Evolutionary conservation across 495 filamentous ascomycete genomes (phyloP).

Genomic region (Cudoniella acicularis): DNA sequence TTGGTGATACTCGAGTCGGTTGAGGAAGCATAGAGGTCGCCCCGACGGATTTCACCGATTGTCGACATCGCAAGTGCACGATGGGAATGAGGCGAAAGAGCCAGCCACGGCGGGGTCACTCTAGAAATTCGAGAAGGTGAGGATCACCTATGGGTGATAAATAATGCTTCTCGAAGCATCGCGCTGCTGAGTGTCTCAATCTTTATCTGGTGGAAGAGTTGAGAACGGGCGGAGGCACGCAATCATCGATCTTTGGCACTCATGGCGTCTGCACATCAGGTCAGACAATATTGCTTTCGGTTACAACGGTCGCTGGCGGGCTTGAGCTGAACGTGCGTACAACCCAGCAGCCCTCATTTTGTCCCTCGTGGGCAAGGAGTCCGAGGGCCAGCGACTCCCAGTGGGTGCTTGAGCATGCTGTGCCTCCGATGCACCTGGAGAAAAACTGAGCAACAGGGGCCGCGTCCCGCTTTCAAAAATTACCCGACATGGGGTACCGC

Average conservation of each 20-base stretch:
- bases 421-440: slow-evolving; percentile 1
- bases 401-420: background rate
- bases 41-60: background rate
- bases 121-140: background rate
- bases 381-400: background rate
- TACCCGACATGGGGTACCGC: background rate
- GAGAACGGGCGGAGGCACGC: background rate
- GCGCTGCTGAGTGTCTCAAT: background rate
- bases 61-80: background rate
- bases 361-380: background rate
- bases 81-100: background rate
- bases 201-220: background rate
- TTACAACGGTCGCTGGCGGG: background rate
- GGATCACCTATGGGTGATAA: background rate
- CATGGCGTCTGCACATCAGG: slow-evolving; percentile 1
- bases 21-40: background rate
- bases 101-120: background rate
- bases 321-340: slow-evolving; percentile 1
- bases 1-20: background rate
- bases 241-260: background rate
- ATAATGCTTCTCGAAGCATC: background rate
- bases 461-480: background rate
- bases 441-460: background rate
- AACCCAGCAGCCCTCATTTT: background rate
- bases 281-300: slow-evolving; percentile 1